Evolutionary conservation across 208 protist genomes (phyloP).

Genomic region (Trypanosoma cruzi): DNA sequence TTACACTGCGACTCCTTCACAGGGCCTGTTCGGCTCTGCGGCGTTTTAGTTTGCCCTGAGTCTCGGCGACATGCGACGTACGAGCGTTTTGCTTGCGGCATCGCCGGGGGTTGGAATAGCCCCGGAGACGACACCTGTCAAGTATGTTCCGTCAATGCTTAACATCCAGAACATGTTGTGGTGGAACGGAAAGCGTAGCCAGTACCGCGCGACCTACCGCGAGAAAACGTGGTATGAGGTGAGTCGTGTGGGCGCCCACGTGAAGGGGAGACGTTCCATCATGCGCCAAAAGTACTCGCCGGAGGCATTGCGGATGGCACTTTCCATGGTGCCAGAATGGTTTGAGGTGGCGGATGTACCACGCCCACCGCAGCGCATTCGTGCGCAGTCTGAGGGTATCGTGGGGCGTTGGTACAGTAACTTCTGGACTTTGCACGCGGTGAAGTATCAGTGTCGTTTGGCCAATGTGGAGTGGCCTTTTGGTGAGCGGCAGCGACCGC

Average conservation of each 20-base stretch:
- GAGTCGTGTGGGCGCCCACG: conserved; percentile 47
- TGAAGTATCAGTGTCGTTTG: conserved; percentile 87
- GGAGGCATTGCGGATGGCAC: conserved; percentile 64
- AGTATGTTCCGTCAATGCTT: conserved; percentile 90
- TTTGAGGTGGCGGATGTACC: conserved; percentile 86
- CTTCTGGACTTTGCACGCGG: conserved; percentile 91
- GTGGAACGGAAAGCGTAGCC: conserved; percentile 65
- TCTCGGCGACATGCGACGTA: too few relatives aligned
- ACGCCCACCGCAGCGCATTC: conserved; percentile 85
- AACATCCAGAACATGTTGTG: conserved; percentile 85
- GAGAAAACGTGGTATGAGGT: conserved; percentile 86
- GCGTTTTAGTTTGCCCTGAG: too few relatives aligned
- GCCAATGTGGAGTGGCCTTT: conserved; percentile 79
- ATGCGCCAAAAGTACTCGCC: conserved; percentile 82
- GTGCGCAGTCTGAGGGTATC: conserved; percentile 84
- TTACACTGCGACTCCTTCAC: not conserved
- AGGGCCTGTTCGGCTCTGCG: too few relatives aligned
- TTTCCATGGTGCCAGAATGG: conserved; percentile 75
- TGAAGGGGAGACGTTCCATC: conserved; percentile 56
- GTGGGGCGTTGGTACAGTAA: conserved; percentile 92
- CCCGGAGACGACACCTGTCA: conserved; percentile 89
- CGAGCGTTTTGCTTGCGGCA: conserved; percentile 43
- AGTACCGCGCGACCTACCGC: conserved; percentile 72
- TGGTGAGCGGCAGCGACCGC: conserved; percentile 74
- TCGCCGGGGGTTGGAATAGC: conserved; percentile 84